A percentile compares a stretch with the other conserved stretches of the same genome.
Evolutionary conservation across 2,329 filamentous ascomycete genomes (phyloP).

Genomic region (Dothideomycetidae sp.): DNA sequence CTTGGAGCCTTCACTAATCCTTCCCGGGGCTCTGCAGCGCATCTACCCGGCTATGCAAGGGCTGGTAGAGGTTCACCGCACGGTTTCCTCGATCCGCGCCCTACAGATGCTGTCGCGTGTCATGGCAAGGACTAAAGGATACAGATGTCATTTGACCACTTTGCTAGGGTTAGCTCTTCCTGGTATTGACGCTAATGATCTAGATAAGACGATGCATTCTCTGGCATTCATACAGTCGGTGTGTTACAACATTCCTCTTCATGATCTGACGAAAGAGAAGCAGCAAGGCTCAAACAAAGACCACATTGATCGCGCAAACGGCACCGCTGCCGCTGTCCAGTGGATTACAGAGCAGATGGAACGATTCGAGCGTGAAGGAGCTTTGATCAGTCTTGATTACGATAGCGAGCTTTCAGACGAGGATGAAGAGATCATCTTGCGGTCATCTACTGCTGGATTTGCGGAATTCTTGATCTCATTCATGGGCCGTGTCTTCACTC

Average conservation of each 20-base stretch:
- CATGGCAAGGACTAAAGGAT: constrained; percentile 89
- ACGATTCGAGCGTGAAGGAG: constrained; percentile 77
- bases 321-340: constrained; percentile 55
- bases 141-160: constrained; percentile 87
- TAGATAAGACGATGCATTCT: constrained; percentile 91
- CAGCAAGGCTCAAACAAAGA: constrained; percentile 12
- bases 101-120: constrained; percentile 83
- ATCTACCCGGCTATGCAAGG: constrained; percentile 97
- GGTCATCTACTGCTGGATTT: constrained; percentile 87
- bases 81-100: constrained; percentile 81
- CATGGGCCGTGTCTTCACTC: constrained; percentile 84
- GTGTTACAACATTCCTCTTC: constrained; percentile 89
- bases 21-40: constrained; percentile 83
- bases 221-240: constrained; percentile 91
- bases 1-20: constrained; percentile 77
- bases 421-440: constrained; percentile 73
- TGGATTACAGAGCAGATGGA: constrained; percentile 95
- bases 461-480: constrained; percentile 85
- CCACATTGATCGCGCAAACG: constrained; percentile 22
- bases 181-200: constrained; percentile 91
- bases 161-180: constrained; percentile 83
- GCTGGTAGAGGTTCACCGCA: constrained; percentile 90
- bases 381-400: constrained; percentile 76
- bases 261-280: constrained; percentile 54
- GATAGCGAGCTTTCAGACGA: constrained; percentile 65